Conservation (phyloP, 1,284 basidiomycete genomes). For the Ustilago trichophora region DNA sequence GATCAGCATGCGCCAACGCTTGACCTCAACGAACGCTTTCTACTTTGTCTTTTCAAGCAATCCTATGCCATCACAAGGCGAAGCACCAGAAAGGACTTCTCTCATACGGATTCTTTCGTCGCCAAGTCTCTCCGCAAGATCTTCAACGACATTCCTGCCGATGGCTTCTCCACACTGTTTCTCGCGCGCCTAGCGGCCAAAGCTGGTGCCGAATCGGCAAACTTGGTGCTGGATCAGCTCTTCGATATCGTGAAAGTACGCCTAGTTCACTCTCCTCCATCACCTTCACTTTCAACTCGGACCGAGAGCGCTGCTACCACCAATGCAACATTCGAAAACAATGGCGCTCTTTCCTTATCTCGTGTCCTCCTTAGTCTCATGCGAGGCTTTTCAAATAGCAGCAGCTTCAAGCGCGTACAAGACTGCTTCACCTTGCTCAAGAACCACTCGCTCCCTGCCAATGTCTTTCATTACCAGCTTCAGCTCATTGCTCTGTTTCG, state of each 20-base stretch:
- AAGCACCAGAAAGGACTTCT: background rate
- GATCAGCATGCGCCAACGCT: background rate
- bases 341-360: background rate
- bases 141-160: background rate
- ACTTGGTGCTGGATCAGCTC: background rate
- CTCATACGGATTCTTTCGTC: conserved; percentile 1
- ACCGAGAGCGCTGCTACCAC: too few species aligned
- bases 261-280: background rate
- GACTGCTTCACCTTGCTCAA: conserved; percentile 16
- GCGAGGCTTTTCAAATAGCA: conserved; percentile 4
- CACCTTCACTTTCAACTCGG: too few species aligned
- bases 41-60: background rate
- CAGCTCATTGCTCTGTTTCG: conserved; percentile 23
- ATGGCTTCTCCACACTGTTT: conserved; percentile 2
- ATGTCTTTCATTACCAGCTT: conserved; percentile 24
- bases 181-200: background rate
- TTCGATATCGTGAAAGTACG: background rate
- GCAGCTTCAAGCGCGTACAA: conserved; percentile 3
- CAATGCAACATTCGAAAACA: background rate
- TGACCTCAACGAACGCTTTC: conserved; percentile 12
- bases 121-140: background rate
- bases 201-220: background rate
- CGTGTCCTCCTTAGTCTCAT: conserved; percentile 12
- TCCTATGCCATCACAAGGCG: background rate
- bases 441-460: background rate